Base-by-base conservation (phyloP, 352 stramenopile species). In the Globisporangium orthogonon region DNA sequence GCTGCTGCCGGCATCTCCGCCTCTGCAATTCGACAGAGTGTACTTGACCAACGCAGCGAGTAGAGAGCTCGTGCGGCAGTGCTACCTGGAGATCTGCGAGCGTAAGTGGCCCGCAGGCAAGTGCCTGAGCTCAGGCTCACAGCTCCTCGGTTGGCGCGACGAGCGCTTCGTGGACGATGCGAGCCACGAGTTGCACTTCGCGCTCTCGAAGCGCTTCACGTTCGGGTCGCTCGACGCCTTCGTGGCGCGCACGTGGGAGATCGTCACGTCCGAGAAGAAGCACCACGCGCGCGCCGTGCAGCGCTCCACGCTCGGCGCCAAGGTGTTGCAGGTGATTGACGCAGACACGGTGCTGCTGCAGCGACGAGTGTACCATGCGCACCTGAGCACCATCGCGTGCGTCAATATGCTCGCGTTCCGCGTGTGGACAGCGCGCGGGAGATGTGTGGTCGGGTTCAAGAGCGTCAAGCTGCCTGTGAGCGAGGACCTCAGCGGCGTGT, bases 281-380 rank as follows among this genome's bases (percentile, higher is more conserved):
- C 76, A 76, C 63, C 67, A 68, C 51, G 77, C 71, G 51, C 39
- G 28, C 37, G 53, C 47, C 28, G 75, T 81, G 47, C 71, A 81
- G 65, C 70, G 71, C 53, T 74, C 71, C 31, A 81, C 71, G 7
- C 64, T 81, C 31, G 67, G 71, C 23, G 58, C 76, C 31, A 74
- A 78, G 52, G 64, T 78, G 29, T 52, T 81, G 51, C 71, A 81
- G 45, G 71, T 74, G 43, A 70, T 81, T 50, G 77, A 78, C 55
- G 65, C 77, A 3, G 71, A 81, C 52, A 72, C 69, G 23, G 37
- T 81, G 13, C 61, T 81, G n/a, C 35, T 73, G 5, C 69, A 78
- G 58, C 71, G 71, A 18, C 71, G 66, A 47, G 71, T 81, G 56
- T 67, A 78, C 57, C 71, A 81, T 43, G 66, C 71, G 52, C 69